Conservation (phyloP, 306 rosid species). For the Styphnolobium japonicum region DNA sequence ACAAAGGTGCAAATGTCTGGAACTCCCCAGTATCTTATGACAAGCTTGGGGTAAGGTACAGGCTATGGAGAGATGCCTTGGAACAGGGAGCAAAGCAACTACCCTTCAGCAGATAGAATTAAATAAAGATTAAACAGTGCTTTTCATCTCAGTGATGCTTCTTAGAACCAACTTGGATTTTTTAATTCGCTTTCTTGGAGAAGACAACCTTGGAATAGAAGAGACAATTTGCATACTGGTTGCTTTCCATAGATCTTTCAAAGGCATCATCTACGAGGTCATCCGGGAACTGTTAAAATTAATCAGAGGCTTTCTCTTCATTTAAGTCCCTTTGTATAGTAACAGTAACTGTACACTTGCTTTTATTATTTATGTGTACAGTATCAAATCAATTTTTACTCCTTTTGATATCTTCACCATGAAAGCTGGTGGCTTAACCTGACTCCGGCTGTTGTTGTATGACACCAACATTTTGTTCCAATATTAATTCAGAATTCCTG, state of each 20-base stretch:
- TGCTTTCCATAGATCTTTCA: conserved; percentile 9
- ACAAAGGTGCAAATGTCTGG: conserved; percentile 78
- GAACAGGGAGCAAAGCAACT: conserved; percentile 62
- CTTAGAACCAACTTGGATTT: conserved; percentile 27
- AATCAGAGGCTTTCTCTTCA: conserved; percentile 34
- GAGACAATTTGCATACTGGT: not conserved
- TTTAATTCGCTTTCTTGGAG: conserved; percentile 7
- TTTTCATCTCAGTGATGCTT: conserved; percentile 5
- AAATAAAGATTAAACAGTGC: conserved; percentile 5
- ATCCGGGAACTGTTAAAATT: conserved; percentile 52
- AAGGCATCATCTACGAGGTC: conserved; percentile 10
- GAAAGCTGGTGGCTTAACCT: conserved; percentile 20
- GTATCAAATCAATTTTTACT: conserved; percentile 24
- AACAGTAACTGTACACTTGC: conserved; percentile 32
- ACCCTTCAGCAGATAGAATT: conserved; percentile 51
- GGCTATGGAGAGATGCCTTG: conserved; percentile 84
- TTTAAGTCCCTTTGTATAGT: conserved; percentile 37
- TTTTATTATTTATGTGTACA: conserved; percentile 34
- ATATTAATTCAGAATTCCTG: conserved; percentile 10
- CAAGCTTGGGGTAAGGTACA: conserved; percentile 88
- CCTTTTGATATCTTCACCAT: not conserved
- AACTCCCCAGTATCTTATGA: conserved; percentile 82
- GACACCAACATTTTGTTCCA: conserved; percentile 3
- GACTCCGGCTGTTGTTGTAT: conserved; percentile 30
- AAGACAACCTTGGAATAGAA: conserved; percentile 24